These are phyloP conservation scores for Gaultheria prostrata DNA, from an alignment of 148 eudicot species.

Conservation along the genomic window DNA sequence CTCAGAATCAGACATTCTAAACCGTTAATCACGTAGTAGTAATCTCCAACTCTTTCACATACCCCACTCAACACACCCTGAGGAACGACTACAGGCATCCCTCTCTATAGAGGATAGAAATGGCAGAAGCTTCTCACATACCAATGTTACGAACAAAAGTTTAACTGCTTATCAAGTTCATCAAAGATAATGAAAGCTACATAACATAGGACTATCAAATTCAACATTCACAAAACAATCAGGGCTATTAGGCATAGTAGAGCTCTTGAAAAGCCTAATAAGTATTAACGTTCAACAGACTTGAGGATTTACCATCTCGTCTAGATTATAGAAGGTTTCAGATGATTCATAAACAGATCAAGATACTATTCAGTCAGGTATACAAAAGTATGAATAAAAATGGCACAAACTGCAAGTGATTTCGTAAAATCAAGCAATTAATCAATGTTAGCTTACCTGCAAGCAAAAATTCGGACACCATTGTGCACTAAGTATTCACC, in stretches of 20 bases:
- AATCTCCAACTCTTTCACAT: neutral
- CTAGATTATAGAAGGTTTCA: neutral
- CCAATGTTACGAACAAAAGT: neutral
- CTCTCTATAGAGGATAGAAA: neutral
- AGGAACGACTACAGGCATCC: neutral
- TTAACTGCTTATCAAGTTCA: neutral
- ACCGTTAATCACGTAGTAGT: neutral
- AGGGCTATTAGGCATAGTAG: neutral
- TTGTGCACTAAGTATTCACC: conserved; percentile 76
- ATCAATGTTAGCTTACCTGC: conserved; percentile 52
- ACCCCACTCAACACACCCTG: neutral
- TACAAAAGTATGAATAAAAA: neutral
- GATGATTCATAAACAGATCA: neutral
- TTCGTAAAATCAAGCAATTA: neutral
- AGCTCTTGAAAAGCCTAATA: neutral
- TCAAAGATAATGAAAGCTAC: neutral
- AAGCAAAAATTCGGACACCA: conserved; percentile 82
- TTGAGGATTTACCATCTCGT: neutral
- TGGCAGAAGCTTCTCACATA: neutral
- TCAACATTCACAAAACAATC: neutral
- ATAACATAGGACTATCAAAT: neutral
- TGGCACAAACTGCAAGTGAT: neutral
- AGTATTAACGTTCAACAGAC: neutral
- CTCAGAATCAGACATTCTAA: neutral
- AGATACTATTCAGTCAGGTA: neutral